Evolutionary conservation across 345 rosid genomes (phyloP).

Genomic region (Rhodomyrtus tomentosa): DNA sequence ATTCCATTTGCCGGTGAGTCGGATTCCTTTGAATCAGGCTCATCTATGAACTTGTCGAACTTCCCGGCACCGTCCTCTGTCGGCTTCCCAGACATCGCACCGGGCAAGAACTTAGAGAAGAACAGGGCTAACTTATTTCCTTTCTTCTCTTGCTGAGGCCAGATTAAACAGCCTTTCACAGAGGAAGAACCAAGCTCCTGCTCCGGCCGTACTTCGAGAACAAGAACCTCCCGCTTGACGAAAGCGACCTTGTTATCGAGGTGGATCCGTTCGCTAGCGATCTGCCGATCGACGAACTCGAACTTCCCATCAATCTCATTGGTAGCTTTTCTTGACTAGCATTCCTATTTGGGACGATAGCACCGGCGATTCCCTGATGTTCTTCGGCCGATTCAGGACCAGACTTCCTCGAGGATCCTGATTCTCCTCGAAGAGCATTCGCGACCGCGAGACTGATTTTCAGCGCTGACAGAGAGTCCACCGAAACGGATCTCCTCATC

Average conservation of each 20-base stretch:
- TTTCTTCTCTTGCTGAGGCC: neutral
- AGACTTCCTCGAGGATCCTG: neutral
- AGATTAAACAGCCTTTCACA: neutral
- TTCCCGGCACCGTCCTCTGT: neutral
- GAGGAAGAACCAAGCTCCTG: constrained; percentile 7
- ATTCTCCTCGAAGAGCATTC: constrained; percentile 6
- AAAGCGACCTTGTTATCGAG: constrained; percentile 48
- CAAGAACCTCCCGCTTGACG: constrained; percentile 47
- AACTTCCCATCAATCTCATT: constrained; percentile 13
- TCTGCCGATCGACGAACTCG: constrained; percentile 25
- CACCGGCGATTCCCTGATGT: neutral
- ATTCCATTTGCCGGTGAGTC: neutral
- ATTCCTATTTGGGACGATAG: neutral
- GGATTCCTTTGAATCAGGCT: neutral
- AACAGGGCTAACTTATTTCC: neutral
- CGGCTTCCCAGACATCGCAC: neutral
- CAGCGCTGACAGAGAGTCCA: constrained; percentile 46
- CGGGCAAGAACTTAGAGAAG: neutral
- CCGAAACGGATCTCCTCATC: constrained; percentile 62
- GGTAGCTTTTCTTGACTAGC: constrained; percentile 18
- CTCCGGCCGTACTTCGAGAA: constrained; percentile 10
- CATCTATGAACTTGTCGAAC: neutral
- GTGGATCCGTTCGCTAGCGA: constrained; percentile 21
- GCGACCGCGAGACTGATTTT: constrained; percentile 27
- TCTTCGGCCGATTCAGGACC: constrained; percentile 1